Base-by-base conservation (phyloP, 2,329 filamentous ascomycete species). In the Pseudocercospora ulei region DNA sequence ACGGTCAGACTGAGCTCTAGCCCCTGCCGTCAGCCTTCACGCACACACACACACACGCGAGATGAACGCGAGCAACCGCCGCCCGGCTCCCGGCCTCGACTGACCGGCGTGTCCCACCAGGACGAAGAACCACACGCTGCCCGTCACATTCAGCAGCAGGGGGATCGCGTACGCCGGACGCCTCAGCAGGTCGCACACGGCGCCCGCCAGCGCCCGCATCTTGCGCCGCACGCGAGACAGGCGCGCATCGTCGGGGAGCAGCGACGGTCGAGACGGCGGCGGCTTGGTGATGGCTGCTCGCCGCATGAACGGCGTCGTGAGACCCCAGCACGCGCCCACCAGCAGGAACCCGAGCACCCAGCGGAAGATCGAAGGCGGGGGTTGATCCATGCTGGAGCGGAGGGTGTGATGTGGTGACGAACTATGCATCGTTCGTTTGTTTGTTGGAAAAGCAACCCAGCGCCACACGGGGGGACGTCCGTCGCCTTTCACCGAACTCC, bases 71-170 rank as follows among this genome's bases (percentile, higher is more conserved):
- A 7, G 24, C 11, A 20, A 28, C 18, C 14, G 16, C 19, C 16
- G 7, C 2, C 24, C 6, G 5, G n/a, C 14, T 14, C n/a, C 5
- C 26, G 26, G 16, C 19, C 5, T 30, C 72, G 18, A 25, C 80
- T 53, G 63, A 92, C 86, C 86, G 54, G 87, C 87, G 61, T 90
- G 76, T 4, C 88, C 88, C 63, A 96, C 88, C 49, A 96, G 68
- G 51, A 96, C 64, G 54, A 96, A 96, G 64, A 96, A 96, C 88
- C 88, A 96, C 39, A 95, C 72, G 57, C 85, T 93, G 18, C 88
- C 88, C 2, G 88, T 94, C 37, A 96, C 65, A 59, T 96, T 96
- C 42, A 94, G 64, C 36, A 94, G 64, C 51, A 96, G 63, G 12
- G 88, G 88, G 16, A 93, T 65, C 4, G 85, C 82, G 62, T 96